A percentile compares a stretch with the other conserved stretches of the same genome.
phyloP scores from a whole-genome alignment of 306 rosid species.

The Ceratonia siliqua region DNA sequence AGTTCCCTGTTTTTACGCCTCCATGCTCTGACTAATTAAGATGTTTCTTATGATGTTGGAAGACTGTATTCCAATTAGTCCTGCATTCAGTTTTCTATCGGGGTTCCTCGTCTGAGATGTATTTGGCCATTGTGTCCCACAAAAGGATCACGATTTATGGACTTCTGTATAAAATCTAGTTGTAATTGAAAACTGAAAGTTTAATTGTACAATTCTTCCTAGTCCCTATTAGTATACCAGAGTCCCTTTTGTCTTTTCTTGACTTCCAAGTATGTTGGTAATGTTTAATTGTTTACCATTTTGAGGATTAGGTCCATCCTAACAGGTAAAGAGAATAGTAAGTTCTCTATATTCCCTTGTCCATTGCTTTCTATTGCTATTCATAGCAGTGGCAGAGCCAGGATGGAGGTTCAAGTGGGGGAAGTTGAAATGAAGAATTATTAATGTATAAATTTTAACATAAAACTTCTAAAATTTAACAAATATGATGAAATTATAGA shows the following conservation, averaged over 20 bases:
- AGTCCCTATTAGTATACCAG: neutral
- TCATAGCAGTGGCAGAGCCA: neutral
- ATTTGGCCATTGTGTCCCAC: neutral
- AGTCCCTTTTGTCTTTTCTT: neutral
- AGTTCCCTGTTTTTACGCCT: neutral
- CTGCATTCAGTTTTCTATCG: neutral
- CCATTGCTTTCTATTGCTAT: neutral
- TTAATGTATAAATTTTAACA: neutral
- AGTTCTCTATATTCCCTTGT: constrained; percentile 2
- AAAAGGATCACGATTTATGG: neutral
- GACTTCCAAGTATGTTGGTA: neutral
- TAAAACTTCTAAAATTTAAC: neutral
- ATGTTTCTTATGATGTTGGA: neutral
- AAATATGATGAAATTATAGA: neutral
- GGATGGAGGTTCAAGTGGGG: neutral
- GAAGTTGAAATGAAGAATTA: neutral
- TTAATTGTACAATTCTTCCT: neutral
- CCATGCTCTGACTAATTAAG: neutral
- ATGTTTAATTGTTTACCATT: neutral
- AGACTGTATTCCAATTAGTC: neutral
- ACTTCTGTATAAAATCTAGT: no score
- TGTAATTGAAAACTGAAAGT: neutral
- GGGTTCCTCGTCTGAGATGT: neutral
- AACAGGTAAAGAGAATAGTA: neutral
- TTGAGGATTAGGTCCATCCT: neutral